Evolutionary conservation across 495 filamentous ascomycete species (phyloP), one percentile per base, ranked within the genome.

Genomic region (Durotheca rogersii): DNA sequence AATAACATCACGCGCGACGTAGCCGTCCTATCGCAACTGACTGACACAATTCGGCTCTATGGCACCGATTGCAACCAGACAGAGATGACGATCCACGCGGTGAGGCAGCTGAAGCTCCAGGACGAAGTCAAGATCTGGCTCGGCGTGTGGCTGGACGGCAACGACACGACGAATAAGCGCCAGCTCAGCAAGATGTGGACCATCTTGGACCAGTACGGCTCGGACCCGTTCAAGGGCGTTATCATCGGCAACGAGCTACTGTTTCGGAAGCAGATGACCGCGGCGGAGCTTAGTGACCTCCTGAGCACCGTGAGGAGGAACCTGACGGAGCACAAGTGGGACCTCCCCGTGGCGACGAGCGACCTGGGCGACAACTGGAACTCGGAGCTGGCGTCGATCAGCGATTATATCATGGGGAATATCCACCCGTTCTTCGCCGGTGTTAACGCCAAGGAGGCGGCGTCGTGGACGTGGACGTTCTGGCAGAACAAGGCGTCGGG

Each of bases 41-140:
- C 90, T 46, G 90, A 95, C 66, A 85, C 81, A 1, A 77, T 98
- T 33, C 87, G 92, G 1, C 78, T 97, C 10, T 98, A 98, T 65
- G 93, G 93, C 17, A 96, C 89, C 11, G 93, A 98, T 70, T 98
- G 93, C 78, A 96, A 97, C 65, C 92, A 96, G 68, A 96, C 93
- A 0, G 83, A 95, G 64, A 90, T 97, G 88, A 85, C 93, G 1
- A 77, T 97, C 31, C 83, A 92, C 59, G 82, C 90, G 4, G 84
- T 98, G 62, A 74, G 85, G 41, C 78, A 77, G 40, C 77, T 97
- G 23, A 79, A 80, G 25, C 67, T 95, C 41, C 80, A 82, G 15
- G 79, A 85, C 56, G 68, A 65, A 0, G 84, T 96, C 74, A 95
- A 93, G 58, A 76, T 98, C 53, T 96, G 93, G 93, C 76, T 96